A percentile compares a stretch with the other conserved stretches of the same genome.
phyloP scores from a whole-genome alignment of 1,284 basidiomycete genomes.

The Ustilago tritici region DNA sequence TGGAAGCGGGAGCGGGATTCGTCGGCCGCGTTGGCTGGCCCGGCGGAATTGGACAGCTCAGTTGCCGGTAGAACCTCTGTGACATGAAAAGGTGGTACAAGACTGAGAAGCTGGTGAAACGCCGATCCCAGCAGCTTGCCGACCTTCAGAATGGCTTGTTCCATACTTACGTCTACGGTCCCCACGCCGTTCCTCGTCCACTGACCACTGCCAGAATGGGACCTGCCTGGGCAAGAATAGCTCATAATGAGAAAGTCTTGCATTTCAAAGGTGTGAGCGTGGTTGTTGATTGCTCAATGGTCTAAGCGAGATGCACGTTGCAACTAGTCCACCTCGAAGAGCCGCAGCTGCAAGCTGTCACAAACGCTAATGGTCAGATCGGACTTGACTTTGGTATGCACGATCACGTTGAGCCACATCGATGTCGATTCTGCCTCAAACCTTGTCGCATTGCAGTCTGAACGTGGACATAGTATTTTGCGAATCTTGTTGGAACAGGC shows the following conservation, averaged over 20 bases:
- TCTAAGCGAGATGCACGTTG: slow-evolving; percentile 24
- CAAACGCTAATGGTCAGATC: background rate
- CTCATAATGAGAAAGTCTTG: background rate
- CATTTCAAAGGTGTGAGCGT: background rate
- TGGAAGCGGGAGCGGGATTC: background rate
- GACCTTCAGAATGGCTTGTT: slow-evolving; percentile 10
- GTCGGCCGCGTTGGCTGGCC: background rate
- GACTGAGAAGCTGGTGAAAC: background rate
- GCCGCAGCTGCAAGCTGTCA: background rate
- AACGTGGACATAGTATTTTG: background rate
- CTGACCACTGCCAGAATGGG: background rate
- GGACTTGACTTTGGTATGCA: background rate
- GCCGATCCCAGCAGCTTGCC: slow-evolving; percentile 6
- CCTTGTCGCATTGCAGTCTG: background rate
- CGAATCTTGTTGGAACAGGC: background rate
- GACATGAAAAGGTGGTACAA: background rate
- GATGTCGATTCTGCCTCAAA: background rate
- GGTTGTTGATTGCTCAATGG: background rate
- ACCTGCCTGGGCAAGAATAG: background rate
- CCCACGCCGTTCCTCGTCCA: background rate
- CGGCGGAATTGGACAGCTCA: background rate
- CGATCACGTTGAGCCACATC: slow-evolving; percentile 6
- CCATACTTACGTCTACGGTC: slow-evolving; percentile 1
- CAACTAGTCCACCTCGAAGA: slow-evolving; percentile 16
- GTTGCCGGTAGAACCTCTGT: background rate